These are phyloP conservation scores for Discostella stelligera DNA, from an alignment of 352 stramenopile genomes.

Conservation along the genomic window DNA sequence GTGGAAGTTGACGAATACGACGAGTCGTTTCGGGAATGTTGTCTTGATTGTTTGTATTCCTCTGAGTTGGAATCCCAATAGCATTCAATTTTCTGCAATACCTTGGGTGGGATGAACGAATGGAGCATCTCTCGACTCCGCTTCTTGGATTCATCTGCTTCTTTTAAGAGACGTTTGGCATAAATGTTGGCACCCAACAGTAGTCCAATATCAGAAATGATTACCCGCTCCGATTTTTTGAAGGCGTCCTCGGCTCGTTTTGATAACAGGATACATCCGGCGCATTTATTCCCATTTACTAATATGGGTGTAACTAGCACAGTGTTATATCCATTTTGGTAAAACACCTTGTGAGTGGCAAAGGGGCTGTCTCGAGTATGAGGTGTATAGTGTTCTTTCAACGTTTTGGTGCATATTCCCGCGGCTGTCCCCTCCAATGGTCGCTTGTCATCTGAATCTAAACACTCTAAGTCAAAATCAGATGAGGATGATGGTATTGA, in stretches of 20 bases:
- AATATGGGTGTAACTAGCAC: constrained; percentile 30
- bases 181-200: constrained; percentile 40
- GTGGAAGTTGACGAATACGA: neutral
- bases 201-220: constrained; percentile 33
- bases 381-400: constrained; percentile 38
- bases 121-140: constrained; percentile 36
- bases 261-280: constrained; percentile 19
- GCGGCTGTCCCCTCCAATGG: constrained; percentile 28
- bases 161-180: constrained; percentile 31
- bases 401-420: constrained; percentile 27
- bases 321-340: constrained; percentile 27
- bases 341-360: constrained; percentile 25
- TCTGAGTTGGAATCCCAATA: constrained; percentile 28
- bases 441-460: constrained; percentile 28
- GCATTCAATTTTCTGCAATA: constrained; percentile 42
- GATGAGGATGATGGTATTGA: neutral
- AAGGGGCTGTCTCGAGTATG: constrained; percentile 18
- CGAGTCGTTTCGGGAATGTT: neutral
- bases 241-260: constrained; percentile 29
- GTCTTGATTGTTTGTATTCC: neutral
- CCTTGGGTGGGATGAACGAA: constrained; percentile 29
- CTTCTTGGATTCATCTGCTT: constrained; percentile 30
- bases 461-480: constrained; percentile 35
- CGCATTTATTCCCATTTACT: constrained; percentile 37
- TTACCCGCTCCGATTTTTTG: constrained; percentile 12